Evolutionary conservation across 371 early-diverging fungal species (phyloP).

Genomic region (Amoeboaphelidium occidentale): DNA sequence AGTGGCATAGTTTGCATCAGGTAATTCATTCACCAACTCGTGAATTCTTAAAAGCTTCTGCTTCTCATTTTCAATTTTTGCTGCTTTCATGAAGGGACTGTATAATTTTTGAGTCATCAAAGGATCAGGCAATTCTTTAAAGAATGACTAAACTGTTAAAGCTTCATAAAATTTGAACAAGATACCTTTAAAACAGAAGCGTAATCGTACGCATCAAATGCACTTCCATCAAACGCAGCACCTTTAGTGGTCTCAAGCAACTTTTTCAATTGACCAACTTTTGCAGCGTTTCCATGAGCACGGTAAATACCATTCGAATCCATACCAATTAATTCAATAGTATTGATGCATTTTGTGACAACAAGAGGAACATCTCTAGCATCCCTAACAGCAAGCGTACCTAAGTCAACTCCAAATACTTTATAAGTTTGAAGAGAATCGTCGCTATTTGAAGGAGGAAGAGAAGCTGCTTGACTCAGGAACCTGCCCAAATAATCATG

Average conservation of each 20-base stretch:
- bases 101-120: slow-evolving; percentile 36
- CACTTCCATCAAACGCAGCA: not conserved
- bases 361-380: slow-evolving; percentile 35
- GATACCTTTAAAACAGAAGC: slow-evolving; percentile 11
- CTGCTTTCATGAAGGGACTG: slow-evolving; percentile 35
- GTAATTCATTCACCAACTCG: slow-evolving; percentile 35
- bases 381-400: slow-evolving; percentile 32
- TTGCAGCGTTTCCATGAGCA: slow-evolving; percentile 38
- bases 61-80: slow-evolving; percentile 29
- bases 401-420: slow-evolving; percentile 39
- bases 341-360: slow-evolving; percentile 39
- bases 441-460: too few species aligned
- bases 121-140: slow-evolving; percentile 69
- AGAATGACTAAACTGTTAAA: slow-evolving; percentile 64
- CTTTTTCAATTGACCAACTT: slow-evolving; percentile 34
- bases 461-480: too few species aligned
- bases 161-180: slow-evolving; percentile 45
- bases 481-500: too few species aligned
- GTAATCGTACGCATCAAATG: slow-evolving; percentile 19
- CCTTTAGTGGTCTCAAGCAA: slow-evolving; percentile 36
- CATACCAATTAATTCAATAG: slow-evolving; percentile 39
- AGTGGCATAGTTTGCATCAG: slow-evolving; percentile 47
- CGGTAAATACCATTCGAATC: slow-evolving; percentile 54
- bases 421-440: too few species aligned
- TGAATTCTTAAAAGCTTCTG: slow-evolving; percentile 30